A percentile compares a stretch with the other conserved stretches of the same genome.
phyloP scores from a whole-genome alignment of 371 early-diverging fungal genomes.

The Mortierella sp. region DNA sequence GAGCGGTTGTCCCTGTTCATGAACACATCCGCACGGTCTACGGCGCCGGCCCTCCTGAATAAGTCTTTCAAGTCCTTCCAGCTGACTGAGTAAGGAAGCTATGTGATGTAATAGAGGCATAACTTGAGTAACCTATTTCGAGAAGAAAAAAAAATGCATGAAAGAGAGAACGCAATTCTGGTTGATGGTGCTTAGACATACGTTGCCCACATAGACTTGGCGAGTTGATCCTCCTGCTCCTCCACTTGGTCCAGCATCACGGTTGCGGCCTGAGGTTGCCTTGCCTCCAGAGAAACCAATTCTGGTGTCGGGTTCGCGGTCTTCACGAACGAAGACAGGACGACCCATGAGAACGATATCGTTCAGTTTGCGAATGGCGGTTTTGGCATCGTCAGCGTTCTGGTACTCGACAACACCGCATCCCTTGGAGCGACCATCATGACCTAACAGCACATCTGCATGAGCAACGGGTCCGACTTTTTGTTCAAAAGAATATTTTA shows the following conservation, averaged over 20 bases:
- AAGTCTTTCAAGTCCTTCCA: constrained; percentile 86
- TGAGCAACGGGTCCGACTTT: constrained; percentile 53
- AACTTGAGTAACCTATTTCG: neutral
- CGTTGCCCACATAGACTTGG: constrained; percentile 78
- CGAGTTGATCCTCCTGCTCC: constrained; percentile 56
- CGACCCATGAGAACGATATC: constrained; percentile 84
- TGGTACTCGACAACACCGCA: constrained; percentile 83
- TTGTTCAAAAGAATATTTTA: neutral
- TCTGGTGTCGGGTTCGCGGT: constrained; percentile 68
- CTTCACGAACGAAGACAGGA: constrained; percentile 85
- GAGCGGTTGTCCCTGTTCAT: constrained; percentile 71
- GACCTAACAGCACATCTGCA: constrained; percentile 43
- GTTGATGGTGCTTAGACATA: constrained; percentile 33
- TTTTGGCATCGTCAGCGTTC: constrained; percentile 81
- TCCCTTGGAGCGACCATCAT: constrained; percentile 56
- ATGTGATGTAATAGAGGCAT: neutral
- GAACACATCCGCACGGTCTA: constrained; percentile 73
- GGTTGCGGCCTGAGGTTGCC: constrained; percentile 1
- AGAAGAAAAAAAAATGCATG: neutral
- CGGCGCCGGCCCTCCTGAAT: constrained; percentile 74
- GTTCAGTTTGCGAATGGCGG: constrained; percentile 83
- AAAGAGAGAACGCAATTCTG: neutral
- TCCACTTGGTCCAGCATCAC: constrained; percentile 2
- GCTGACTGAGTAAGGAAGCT: constrained; percentile 81
- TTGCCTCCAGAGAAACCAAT: constrained; percentile 59